Evolutionary conservation across 1,284 basidiomycete genomes (phyloP).

Genomic region (Microbotryum lychnidis-dioicae): DNA sequence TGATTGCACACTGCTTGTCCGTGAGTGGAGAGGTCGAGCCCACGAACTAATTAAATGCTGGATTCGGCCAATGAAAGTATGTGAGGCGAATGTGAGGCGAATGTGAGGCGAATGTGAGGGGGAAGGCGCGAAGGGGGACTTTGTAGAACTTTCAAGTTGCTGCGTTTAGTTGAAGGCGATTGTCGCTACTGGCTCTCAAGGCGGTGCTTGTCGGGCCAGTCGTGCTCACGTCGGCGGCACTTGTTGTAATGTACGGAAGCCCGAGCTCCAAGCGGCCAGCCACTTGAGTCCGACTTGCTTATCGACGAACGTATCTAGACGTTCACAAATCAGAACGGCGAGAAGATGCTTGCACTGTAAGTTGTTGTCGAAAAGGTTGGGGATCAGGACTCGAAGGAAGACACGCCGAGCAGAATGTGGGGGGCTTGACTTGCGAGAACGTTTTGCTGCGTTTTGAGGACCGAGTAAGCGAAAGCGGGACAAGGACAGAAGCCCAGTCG

Average conservation of each 20-base stretch:
- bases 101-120: no score
- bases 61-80: no score
- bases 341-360: slow-evolving; percentile 27
- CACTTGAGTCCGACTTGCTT: slow-evolving; percentile 15
- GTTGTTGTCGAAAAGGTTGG: neutral
- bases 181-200: neutral
- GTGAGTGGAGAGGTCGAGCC: no score
- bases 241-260: neutral
- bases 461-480: slow-evolving; percentile 11
- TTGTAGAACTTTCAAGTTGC: no score
- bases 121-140: no score
- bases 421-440: slow-evolving; percentile 5
- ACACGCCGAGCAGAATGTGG: neutral
- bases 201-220: neutral
- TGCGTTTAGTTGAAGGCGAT: no score
- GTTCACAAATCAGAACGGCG: slow-evolving; percentile 10
- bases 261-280: slow-evolving; percentile 9
- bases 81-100: no score
- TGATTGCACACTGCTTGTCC: no score
- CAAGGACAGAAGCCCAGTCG: slow-evolving; percentile 23
- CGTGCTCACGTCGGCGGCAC: neutral
- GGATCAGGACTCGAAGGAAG: neutral
- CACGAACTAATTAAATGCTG: no score
- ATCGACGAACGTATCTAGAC: slow-evolving; percentile 3
- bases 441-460: neutral